These are phyloP conservation scores for Niveomyces coronatus DNA, from an alignment of 2,329 filamentous ascomycete genomes.

Conservation along the genomic window DNA sequence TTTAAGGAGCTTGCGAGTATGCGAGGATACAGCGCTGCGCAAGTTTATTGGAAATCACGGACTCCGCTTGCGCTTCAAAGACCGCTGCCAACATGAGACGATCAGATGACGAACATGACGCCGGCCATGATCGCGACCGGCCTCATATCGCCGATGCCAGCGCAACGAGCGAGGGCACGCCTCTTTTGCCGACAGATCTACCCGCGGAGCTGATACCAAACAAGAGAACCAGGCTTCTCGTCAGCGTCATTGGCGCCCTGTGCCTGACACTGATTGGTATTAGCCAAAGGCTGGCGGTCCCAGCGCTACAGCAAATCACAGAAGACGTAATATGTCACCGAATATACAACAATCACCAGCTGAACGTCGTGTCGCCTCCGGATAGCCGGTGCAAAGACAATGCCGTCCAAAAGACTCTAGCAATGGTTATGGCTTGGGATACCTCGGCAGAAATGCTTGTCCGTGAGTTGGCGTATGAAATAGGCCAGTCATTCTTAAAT, in stretches of 20 bases:
- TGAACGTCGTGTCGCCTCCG: conserved; percentile 17
- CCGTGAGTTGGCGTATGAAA: no score
- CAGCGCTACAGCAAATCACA: conserved; percentile 38
- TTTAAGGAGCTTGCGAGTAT: no score
- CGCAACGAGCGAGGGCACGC: conserved; percentile 9
- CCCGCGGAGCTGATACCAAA: conserved; percentile 14
- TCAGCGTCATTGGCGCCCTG: conserved; percentile 24
- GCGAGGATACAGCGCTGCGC: no score
- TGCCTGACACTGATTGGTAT: conserved; percentile 34
- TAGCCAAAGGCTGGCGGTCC: conserved; percentile 25
- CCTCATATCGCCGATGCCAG: not conserved
- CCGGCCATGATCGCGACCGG: not conserved
- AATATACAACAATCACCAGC: conserved; percentile 31
- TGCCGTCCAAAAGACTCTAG: conserved; percentile 39
- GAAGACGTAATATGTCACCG: conserved; percentile 44
- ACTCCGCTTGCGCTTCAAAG: no score
- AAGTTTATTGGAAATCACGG: no score
- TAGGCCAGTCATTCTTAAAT: not conserved
- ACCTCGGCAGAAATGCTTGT: conserved; percentile 36
- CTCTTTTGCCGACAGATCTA: conserved; percentile 12
- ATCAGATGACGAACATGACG: not conserved
- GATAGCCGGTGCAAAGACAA: conserved; percentile 39
- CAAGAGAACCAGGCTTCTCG: conserved; percentile 18
- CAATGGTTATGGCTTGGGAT: conserved; percentile 39
- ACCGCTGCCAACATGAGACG: not conserved